Evolutionary conservation across 805 yeast genomes (phyloP), one percentile per base, ranked within the genome.

Genomic region (Yarrowia sp.): DNA sequence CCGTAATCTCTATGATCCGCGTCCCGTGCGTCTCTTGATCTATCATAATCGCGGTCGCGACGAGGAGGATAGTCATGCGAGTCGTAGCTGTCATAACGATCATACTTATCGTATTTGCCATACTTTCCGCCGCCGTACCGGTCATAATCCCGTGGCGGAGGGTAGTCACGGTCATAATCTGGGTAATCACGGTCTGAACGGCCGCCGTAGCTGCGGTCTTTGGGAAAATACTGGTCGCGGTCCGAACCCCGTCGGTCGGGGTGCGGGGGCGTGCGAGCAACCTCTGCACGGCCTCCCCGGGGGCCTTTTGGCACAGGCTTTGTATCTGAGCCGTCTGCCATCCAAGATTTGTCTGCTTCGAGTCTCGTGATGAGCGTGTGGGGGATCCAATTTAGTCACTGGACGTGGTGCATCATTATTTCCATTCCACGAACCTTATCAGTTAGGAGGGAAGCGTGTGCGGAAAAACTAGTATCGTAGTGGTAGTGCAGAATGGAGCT

Each of bases 351-450:
- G 22, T 22, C 6, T 54, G 14, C 38, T 26, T 35, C 3, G 35
- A n/a, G 61, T 51, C 41, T 33, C 30, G 58, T 33, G 58, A 32
- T 49, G 58, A 35, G 32, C 43, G 58, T 54, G 61, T 38, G 61
- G 61, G 61, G 61, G 35, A 35, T 52, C 35, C 46, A 54, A 54
- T 54, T 54, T 54, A 54, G 61, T 54, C 61, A 54, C 61, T 54
- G 61, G 61, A 54, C 61, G 61, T 54, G 61, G 61, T 54, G 61
- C 61, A 54, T 54, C 46, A 54, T 54, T 54, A 54, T 54, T 54
- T 54, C 61, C 46, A 51, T 35, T 32, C 61, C 35, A 14, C 21
- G n/a, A 54, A 54, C 61, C 61, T 54, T 54, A 54, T 54, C 61
- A 54, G 58, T 51, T 33, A 22, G 26, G 40, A 9, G 40, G 19